Conservation (phyloP, 306 rosid species). For the Ochetophila trinervis region DNA sequence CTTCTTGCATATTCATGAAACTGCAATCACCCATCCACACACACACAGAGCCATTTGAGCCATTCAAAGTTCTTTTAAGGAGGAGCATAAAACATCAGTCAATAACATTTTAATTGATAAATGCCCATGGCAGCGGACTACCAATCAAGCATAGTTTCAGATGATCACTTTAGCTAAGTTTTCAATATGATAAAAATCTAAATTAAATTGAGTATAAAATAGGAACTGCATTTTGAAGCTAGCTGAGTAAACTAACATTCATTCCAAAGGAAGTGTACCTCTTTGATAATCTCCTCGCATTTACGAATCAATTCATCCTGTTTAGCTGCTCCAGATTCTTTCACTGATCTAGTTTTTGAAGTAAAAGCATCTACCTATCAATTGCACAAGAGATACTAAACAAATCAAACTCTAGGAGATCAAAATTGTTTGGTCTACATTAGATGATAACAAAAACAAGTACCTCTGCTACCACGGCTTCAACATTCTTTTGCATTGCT, state of each 20-base stretch:
- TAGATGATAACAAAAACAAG: conserved; percentile 8
- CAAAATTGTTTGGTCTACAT: background rate
- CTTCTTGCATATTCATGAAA: conserved; percentile 26
- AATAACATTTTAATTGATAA: too few species aligned
- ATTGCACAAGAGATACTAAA: conserved; percentile 20
- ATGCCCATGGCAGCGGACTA: too few species aligned
- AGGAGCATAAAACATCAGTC: too few species aligned
- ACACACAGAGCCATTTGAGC: too few species aligned
- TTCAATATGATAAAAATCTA: background rate
- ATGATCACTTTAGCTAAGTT: too few species aligned
- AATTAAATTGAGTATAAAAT: background rate
- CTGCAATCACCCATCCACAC: conserved; percentile 25
- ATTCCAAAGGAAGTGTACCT: conserved; percentile 39
- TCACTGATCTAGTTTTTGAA: conserved; percentile 34
- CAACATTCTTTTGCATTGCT: conserved; percentile 59
- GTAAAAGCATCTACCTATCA: conserved; percentile 57
- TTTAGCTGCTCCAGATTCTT: conserved; percentile 46
- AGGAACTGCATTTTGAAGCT: background rate
- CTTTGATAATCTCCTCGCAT: conserved; percentile 49
- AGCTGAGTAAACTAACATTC: background rate
- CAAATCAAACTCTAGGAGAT: conserved; percentile 4
- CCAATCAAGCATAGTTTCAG: too few species aligned
- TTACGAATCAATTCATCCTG: conserved; percentile 38
- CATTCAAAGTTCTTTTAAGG: too few species aligned
- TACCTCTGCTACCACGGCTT: conserved; percentile 65